A percentile compares a stretch with the other conserved stretches of the same genome.
phyloP scores from a whole-genome alignment of 495 filamentous ascomycete species.

The Podospora bellae-mahoneyi region DNA sequence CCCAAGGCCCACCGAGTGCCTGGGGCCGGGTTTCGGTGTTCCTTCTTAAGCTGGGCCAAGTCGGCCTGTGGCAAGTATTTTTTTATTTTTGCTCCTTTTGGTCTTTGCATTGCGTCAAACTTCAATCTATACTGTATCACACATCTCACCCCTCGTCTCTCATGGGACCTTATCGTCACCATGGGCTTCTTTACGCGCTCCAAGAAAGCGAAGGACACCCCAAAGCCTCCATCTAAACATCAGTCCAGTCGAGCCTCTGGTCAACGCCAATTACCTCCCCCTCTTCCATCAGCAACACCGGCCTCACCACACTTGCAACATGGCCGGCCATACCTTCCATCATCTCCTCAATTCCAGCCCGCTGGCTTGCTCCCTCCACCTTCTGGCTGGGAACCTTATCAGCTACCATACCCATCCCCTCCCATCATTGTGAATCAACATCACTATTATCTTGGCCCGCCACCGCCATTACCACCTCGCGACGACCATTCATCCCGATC shows the following conservation, averaged over 20 bases:
- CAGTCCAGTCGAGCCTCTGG: conserved; percentile 14
- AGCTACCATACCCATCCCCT: conserved; percentile 29
- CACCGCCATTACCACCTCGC: conserved; percentile 30
- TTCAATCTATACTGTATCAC: background rate
- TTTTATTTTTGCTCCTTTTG: conserved; percentile 8
- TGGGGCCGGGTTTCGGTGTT: background rate
- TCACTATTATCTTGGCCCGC: conserved; percentile 43
- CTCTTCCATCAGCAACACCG: conserved; percentile 23
- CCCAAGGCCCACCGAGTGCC: conserved; percentile 4
- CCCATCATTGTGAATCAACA: conserved; percentile 50
- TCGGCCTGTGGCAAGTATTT: background rate
- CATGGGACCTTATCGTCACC: conserved; percentile 14
- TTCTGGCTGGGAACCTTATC: conserved; percentile 33
- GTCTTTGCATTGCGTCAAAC: background rate
- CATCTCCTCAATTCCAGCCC: conserved; percentile 30
- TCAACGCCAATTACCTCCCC: conserved; percentile 7
- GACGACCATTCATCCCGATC: conserved; percentile 21
- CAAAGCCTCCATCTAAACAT: conserved; percentile 22
- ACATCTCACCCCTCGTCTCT: background rate
- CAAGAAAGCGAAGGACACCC: conserved; percentile 39
- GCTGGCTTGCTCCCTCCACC: conserved; percentile 38
- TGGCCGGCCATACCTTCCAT: conserved; percentile 20
- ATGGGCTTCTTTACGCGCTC: conserved; percentile 49
- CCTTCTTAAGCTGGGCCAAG: background rate
- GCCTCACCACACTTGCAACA: conserved; percentile 26